Conservation (phyloP, 345 rosid species). For the Kandelia obovata region DNA sequence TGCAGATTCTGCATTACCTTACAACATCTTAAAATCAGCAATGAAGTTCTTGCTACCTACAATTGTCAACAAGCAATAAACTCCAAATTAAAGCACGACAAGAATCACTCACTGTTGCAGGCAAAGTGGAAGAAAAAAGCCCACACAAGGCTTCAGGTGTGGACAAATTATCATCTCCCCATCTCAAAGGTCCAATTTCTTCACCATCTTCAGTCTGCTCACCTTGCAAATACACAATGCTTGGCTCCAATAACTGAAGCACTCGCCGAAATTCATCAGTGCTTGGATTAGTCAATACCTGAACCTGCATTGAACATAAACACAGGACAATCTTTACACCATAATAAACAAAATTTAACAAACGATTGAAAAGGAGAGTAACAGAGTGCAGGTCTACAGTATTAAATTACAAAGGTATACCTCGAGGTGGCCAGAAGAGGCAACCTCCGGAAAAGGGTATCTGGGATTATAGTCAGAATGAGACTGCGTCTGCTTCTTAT, state of each 20-base stretch:
- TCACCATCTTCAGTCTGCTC: slow-evolving; percentile 56
- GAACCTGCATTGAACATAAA: slow-evolving; percentile 58
- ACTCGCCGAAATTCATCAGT: slow-evolving; percentile 57
- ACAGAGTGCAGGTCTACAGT: slow-evolving; percentile 11
- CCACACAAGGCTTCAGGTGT: slow-evolving; percentile 65
- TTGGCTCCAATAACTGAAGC: slow-evolving; percentile 56
- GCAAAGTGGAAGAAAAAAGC: slow-evolving; percentile 70
- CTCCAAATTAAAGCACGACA: slow-evolving; percentile 1
- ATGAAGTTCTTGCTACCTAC: not conserved
- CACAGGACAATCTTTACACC: slow-evolving; percentile 9
- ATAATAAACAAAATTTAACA: slow-evolving; percentile 5
- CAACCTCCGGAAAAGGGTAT: slow-evolving; percentile 79
- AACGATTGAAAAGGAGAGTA: not conserved
- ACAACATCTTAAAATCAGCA: not conserved
- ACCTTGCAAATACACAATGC: slow-evolving; percentile 83
- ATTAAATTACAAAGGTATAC: slow-evolving; percentile 25
- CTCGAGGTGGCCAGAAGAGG: slow-evolving; percentile 87
- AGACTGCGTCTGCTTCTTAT: slow-evolving; percentile 38
- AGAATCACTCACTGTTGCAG: slow-evolving; percentile 66
- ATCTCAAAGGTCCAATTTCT: slow-evolving; percentile 62
- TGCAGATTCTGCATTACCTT: not conserved
- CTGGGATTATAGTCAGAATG: slow-evolving; percentile 43
- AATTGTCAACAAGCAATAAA: slow-evolving; percentile 7
- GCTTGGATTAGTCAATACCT: slow-evolving; percentile 69
- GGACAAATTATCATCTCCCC: slow-evolving; percentile 65